Conservation (phyloP, 1,284 basidiomycete species). For the Microbotryomycetes sp. region DNA sequence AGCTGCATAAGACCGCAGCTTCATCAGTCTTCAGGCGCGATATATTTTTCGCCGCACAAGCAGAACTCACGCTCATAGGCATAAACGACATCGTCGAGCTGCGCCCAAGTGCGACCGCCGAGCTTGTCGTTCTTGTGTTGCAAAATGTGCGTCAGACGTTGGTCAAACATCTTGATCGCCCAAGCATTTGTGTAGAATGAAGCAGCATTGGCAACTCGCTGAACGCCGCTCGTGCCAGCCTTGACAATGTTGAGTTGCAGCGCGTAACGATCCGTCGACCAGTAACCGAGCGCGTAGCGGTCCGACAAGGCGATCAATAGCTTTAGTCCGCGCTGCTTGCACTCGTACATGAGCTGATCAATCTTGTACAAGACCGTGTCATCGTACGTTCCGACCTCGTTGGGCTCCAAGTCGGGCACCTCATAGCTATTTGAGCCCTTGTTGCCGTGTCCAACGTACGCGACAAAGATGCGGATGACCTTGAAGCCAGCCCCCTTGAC, state of each 20-base stretch:
- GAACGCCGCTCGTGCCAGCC: slow-evolving; percentile 25
- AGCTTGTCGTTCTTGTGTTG: slow-evolving; percentile 45
- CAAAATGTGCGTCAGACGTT: slow-evolving; percentile 38
- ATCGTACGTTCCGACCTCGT: slow-evolving; percentile 42
- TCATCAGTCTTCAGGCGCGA: background rate
- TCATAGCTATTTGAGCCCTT: slow-evolving; percentile 29
- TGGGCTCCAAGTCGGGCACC: slow-evolving; percentile 38
- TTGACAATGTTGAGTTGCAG: slow-evolving; percentile 32
- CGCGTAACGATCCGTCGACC: slow-evolving; percentile 35
- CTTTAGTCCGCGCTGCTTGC: slow-evolving; percentile 39
- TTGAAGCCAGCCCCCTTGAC: slow-evolving; percentile 33
- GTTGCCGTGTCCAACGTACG: slow-evolving; percentile 26
- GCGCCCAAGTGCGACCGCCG: slow-evolving; percentile 44
- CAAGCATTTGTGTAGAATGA: slow-evolving; percentile 30
- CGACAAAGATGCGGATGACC: slow-evolving; percentile 34
- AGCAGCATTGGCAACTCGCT: slow-evolving; percentile 28
- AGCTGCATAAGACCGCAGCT: slow-evolving; percentile 36
- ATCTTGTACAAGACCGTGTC: slow-evolving; percentile 44
- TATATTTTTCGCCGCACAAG: background rate
- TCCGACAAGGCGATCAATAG: slow-evolving; percentile 39
- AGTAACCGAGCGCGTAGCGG: slow-evolving; percentile 35
- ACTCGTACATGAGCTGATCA: slow-evolving; percentile 45
- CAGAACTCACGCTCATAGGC: slow-evolving; percentile 33
- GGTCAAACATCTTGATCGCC: slow-evolving; percentile 36
- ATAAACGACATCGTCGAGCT: slow-evolving; percentile 47